These are phyloP conservation scores for Suhomyces kunorum DNA, from an alignment of 1,139 yeast species.

Conservation along the genomic window DNA sequence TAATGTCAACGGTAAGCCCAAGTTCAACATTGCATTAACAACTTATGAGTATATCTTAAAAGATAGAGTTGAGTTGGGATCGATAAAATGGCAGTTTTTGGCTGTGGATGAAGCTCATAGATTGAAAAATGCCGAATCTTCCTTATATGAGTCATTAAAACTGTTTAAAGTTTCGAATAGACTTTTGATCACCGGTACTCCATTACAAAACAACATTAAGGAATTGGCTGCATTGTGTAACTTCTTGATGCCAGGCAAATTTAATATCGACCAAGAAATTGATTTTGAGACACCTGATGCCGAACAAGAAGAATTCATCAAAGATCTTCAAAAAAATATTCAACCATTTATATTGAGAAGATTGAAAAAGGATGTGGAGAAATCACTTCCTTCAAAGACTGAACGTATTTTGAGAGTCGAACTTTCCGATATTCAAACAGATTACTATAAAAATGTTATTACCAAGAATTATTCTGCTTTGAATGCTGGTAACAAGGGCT, in stretches of 20 bases:
- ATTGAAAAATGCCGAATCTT: constrained; percentile 89
- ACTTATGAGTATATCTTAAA: constrained; percentile 95
- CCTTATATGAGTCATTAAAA: constrained; percentile 82
- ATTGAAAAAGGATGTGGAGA: constrained; percentile 95
- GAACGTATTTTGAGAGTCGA: constrained; percentile 95
- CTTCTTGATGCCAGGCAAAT: constrained; percentile 93
- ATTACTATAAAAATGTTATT: constrained; percentile 88
- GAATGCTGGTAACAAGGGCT: constrained; percentile 76
- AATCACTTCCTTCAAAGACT: constrained; percentile 90
- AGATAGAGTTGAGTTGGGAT: constrained; percentile 77
- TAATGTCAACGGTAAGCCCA: constrained; percentile 57
- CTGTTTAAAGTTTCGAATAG: constrained; percentile 85
- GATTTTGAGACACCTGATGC: constrained; percentile 85
- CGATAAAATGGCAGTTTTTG: constrained; percentile 89
- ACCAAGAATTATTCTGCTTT: constrained; percentile 90
- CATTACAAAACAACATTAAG: constrained; percentile 91
- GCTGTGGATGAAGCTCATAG: constrained; percentile 99
- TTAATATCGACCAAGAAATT: constrained; percentile 87
- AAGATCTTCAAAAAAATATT: constrained; percentile 76
- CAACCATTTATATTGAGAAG: constrained; percentile 93
- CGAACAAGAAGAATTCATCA: constrained; percentile 85
- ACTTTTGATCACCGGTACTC: constrained; percentile 94
- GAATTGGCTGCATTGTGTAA: constrained; percentile 94
- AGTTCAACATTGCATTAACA: constrained; percentile 84
- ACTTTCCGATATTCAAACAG: constrained; percentile 91